These are phyloP conservation scores for Malbranchea zuffiana DNA, from an alignment of 2,329 filamentous ascomycete species.

Conservation along the genomic window DNA sequence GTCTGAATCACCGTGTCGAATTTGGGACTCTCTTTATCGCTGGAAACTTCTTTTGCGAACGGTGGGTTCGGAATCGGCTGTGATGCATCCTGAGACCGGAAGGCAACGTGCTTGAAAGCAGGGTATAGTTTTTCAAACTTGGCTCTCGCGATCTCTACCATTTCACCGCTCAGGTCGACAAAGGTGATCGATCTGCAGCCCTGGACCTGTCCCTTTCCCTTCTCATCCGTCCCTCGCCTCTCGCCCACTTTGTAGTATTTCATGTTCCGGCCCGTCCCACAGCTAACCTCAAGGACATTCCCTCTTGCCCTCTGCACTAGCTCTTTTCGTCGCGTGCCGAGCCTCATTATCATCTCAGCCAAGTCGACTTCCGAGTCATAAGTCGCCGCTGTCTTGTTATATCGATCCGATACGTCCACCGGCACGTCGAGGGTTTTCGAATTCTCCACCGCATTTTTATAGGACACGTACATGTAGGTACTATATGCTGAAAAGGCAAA, in stretches of 20 bases:
- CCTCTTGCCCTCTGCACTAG: constrained; percentile 35
- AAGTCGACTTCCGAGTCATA: constrained; percentile 39
- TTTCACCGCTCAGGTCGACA: constrained; percentile 39
- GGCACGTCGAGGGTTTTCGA: constrained; percentile 26
- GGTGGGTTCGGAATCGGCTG: constrained; percentile 18
- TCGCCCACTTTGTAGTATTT: constrained; percentile 36
- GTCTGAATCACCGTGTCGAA: constrained; percentile 42
- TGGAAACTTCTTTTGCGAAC: constrained; percentile 3
- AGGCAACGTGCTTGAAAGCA: constrained; percentile 23
- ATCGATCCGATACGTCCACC: constrained; percentile 38
- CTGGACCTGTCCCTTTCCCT: constrained; percentile 21
- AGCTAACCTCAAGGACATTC: constrained; percentile 40
- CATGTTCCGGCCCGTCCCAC: constrained; percentile 41
- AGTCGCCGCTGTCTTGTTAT: constrained; percentile 32
- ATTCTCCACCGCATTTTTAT: constrained; percentile 27
- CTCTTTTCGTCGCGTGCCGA: constrained; percentile 32
- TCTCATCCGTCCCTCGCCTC: constrained; percentile 22
- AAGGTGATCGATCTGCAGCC: constrained; percentile 37
- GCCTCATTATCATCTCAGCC: constrained; percentile 34
- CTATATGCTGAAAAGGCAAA: constrained; percentile 35
- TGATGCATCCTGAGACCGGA: constrained; percentile 29
- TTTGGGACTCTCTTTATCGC: constrained; percentile 13
- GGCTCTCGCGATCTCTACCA: constrained; percentile 36
- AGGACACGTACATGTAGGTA: constrained; percentile 35
- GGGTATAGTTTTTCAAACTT: constrained; percentile 34